A percentile compares a stretch with the other conserved stretches of the same genome.
Conservation (phyloP, 2,329 filamentous ascomycete genomes). For the Teratosphaeria pseudoeucalypti region DNA sequence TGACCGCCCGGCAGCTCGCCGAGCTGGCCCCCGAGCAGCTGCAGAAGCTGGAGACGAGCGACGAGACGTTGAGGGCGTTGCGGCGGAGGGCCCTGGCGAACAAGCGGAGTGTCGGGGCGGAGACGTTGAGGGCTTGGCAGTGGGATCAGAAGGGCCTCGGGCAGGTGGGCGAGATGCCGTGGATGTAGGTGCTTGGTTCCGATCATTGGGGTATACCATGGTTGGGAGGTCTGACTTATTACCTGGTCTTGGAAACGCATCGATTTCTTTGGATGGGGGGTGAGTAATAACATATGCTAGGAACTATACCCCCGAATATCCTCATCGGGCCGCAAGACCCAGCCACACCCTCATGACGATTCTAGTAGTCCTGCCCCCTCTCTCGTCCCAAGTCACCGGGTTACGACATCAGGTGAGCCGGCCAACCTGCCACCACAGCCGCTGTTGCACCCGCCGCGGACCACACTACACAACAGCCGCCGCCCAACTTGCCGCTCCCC, state of each 20-base stretch:
- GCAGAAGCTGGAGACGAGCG: constrained; percentile 15
- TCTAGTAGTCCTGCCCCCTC: too few relatives aligned
- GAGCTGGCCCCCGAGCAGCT: constrained; percentile 14
- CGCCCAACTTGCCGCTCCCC: neutral
- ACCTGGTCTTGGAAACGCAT: neutral
- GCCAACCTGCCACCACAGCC: too few relatives aligned
- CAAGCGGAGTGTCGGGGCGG: constrained; percentile 31
- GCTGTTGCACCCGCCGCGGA: too few relatives aligned
- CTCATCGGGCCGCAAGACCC: too few relatives aligned
- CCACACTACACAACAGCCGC: neutral
- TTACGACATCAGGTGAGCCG: too few relatives aligned
- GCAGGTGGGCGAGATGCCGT: neutral
- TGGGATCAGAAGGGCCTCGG: constrained; percentile 14
- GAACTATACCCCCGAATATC: neutral
- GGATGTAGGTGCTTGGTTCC: neutral
- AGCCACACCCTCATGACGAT: too few relatives aligned
- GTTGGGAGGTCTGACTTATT: too few relatives aligned
- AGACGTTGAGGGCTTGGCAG: constrained; percentile 29
- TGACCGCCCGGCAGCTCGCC: constrained; percentile 15
- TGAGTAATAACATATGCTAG: neutral
- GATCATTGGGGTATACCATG: neutral
- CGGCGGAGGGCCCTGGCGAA: constrained; percentile 27
- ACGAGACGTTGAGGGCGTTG: constrained; percentile 20
- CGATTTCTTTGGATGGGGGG: neutral
- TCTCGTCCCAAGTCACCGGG: too few relatives aligned